Conservation (phyloP, 2,329 filamentous ascomycete genomes). For the Fusarium guadeloupense region DNA sequence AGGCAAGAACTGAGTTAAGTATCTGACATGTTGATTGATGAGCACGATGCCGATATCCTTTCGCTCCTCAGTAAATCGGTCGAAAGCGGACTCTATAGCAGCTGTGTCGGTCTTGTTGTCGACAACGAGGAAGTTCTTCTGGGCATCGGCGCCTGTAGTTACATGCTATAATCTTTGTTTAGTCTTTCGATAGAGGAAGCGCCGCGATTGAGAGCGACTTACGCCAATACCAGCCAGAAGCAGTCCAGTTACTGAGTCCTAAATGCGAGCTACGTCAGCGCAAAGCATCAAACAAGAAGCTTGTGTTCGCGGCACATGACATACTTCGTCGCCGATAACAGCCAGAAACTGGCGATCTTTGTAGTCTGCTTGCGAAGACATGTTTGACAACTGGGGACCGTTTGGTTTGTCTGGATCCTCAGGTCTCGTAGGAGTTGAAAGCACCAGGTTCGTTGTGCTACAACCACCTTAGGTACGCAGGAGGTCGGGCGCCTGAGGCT, state of each 20-base stretch:
- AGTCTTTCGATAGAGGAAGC: not conserved
- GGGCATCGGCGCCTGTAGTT: slow-evolving; percentile 83
- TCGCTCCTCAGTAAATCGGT: slow-evolving; percentile 84
- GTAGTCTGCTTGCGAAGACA: slow-evolving; percentile 66
- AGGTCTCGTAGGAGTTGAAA: slow-evolving; percentile 25
- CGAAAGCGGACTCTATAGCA: slow-evolving; percentile 89
- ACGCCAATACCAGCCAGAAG: slow-evolving; percentile 96
- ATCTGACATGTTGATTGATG: slow-evolving; percentile 93
- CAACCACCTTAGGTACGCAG: slow-evolving; percentile 4
- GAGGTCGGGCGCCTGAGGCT: slow-evolving; percentile 39
- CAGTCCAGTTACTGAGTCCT: slow-evolving; percentile 97
- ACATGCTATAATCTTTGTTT: slow-evolving; percentile 73
- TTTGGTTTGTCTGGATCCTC: slow-evolving; percentile 19
- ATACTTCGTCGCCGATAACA: slow-evolving; percentile 95
- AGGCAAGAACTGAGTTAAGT: not conserved
- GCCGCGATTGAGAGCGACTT: slow-evolving; percentile 43
- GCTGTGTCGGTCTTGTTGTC: slow-evolving; percentile 91
- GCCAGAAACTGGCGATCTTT: slow-evolving; percentile 95
- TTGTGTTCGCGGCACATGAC: slow-evolving; percentile 49
- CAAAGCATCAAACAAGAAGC: slow-evolving; percentile 9
- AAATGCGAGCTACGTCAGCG: slow-evolving; percentile 42
- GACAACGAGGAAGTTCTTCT: slow-evolving; percentile 98
- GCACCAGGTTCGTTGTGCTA: slow-evolving; percentile 19
- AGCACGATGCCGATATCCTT: slow-evolving; percentile 97
- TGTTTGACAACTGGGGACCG: slow-evolving; percentile 42